These are phyloP conservation scores for Suhomyces kunorum DNA, from an alignment of 1,139 yeast species.

Conservation along the genomic window DNA sequence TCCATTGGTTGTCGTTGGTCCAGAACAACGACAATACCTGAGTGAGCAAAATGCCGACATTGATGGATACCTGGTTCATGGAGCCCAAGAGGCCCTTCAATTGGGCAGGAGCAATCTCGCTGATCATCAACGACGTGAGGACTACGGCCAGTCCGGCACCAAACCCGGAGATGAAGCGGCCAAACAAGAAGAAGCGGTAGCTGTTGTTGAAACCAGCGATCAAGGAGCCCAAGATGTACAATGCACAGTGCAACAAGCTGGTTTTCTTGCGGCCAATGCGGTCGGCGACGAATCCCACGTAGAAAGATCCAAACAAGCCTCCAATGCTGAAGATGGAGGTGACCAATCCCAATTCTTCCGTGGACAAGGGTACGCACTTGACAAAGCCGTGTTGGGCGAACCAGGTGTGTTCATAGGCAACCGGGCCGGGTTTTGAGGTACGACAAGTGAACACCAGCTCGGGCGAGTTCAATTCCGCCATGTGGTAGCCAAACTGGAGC, in stretches of 20 bases:
- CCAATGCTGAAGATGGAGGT: conserved; percentile 87
- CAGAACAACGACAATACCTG: conserved; percentile 71
- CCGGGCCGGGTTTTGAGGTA: conserved; percentile 31
- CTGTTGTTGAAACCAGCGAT: conserved; percentile 55
- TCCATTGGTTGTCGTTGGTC: conserved; percentile 71
- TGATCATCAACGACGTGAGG: conserved; percentile 75
- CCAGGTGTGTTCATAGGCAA: conserved; percentile 36
- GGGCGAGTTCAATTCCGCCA: conserved; percentile 52
- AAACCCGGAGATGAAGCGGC: conserved; percentile 76
- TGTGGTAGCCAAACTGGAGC: conserved; percentile 51
- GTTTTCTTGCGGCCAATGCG: conserved; percentile 62
- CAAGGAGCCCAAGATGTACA: conserved; percentile 69
- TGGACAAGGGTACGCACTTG: conserved; percentile 59
- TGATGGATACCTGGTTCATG: conserved; percentile 83
- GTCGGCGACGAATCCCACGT: conserved; percentile 73
- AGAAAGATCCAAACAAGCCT: conserved; percentile 75
- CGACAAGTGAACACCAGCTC: conserved; percentile 44
- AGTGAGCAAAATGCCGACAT: conserved; percentile 77
- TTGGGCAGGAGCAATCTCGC: conserved; percentile 71
- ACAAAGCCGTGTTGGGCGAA: conserved; percentile 41
- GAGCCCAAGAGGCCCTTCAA: conserved; percentile 80
- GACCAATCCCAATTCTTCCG: conserved; percentile 72
- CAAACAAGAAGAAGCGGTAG: conserved; percentile 52
- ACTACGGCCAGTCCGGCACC: conserved; percentile 90
- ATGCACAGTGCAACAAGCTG: conserved; percentile 54